Percentiles rank a stretch among this genome's conserved stretches.
Conservation (phyloP, 495 filamentous ascomycete species). For the Penicillium steckii region DNA sequence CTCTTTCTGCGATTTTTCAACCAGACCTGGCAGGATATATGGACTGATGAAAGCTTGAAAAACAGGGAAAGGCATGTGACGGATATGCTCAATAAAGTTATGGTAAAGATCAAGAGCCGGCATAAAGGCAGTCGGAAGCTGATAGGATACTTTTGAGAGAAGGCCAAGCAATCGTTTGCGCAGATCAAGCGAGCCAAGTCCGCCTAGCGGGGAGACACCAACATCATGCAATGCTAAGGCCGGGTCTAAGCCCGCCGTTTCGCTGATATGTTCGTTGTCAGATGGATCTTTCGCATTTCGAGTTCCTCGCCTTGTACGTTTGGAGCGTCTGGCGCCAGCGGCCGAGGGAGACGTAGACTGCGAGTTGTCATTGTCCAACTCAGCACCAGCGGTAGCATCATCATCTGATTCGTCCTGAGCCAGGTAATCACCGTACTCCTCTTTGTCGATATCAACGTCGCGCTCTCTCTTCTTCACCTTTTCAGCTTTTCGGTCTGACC, state of each 20-base stretch:
- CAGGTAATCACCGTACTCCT: constrained; percentile 57
- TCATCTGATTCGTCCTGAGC: constrained; percentile 45
- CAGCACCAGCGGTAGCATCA: constrained; percentile 21
- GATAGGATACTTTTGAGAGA: constrained; percentile 48
- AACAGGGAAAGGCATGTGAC: constrained; percentile 62
- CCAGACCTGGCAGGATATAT: constrained; percentile 45
- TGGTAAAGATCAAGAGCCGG: constrained; percentile 62
- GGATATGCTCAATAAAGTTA: constrained; percentile 61
- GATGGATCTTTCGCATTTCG: constrained; percentile 20
- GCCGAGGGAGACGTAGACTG: constrained; percentile 13
- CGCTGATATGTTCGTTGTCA: neutral
- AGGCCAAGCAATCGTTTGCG: constrained; percentile 62
- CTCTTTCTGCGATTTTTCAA: constrained; percentile 1
- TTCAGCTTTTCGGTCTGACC: constrained; percentile 16
- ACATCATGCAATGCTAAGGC: constrained; percentile 9
- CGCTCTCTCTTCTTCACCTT: constrained; percentile 40
- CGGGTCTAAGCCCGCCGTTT: neutral
- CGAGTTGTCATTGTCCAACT: constrained; percentile 12
- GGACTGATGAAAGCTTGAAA: constrained; percentile 71
- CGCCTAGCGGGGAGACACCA: constrained; percentile 42
- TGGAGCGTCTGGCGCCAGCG: constrained; percentile 17
- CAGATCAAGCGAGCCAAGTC: constrained; percentile 57
- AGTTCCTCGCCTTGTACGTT: constrained; percentile 36
- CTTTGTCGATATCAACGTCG: constrained; percentile 58
- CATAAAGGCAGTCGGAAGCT: constrained; percentile 45